Base-by-base conservation (phyloP, 139 green algal genomes). In the Closterium sp. region DNA sequence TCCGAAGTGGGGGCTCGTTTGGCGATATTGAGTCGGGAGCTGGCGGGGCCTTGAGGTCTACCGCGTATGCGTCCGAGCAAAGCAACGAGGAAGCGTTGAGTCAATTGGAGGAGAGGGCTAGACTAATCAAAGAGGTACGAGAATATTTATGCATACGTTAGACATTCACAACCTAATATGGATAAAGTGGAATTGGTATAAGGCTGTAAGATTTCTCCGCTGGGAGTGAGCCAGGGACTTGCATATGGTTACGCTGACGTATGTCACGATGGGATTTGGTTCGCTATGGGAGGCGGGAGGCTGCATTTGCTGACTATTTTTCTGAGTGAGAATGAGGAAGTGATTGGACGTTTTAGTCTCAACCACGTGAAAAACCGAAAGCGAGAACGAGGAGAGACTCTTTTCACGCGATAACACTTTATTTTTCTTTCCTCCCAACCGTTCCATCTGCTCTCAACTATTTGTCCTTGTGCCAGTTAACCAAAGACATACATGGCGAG, bases 401-500 rank as follows among this genome's bases (percentile, higher is more conserved):
- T 9, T 45, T 45, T 45, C 38, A 45, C 32, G 32, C 32, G 3
- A 38, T 38, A 38, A 38, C 32, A 38, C 32, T 38, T 38, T 38
- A 38, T 38, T 38, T 38, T 11, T 45, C 0, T 45, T 45, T 6
- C 38, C 38, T 22, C 0, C 2, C 13, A 73, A 73, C 4, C 10
- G 50, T 73, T 22, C 50, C 17, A 11, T 73, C 17, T 73, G 9
- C 2, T 73, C 50, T 73, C 50, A 22, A 73, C 2, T 10, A 17
- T 4, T 87, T 87, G n/a, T 87, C 28, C 84, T 87, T 24, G 28
- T 87, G n/a, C 28, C 84, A 87, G 84, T 31, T 87, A 24, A 87
- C 84, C 19, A 87, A 87, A 87, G 84, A 87, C 84, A 87, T 87
- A 1, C 84, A 87, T 87, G 84, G 84, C n/a, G 84, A 87, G 9